These are phyloP conservation scores for Xanthoconium purpureum DNA, from an alignment of 768 basidiomycete genomes.

Conservation along the genomic window DNA sequence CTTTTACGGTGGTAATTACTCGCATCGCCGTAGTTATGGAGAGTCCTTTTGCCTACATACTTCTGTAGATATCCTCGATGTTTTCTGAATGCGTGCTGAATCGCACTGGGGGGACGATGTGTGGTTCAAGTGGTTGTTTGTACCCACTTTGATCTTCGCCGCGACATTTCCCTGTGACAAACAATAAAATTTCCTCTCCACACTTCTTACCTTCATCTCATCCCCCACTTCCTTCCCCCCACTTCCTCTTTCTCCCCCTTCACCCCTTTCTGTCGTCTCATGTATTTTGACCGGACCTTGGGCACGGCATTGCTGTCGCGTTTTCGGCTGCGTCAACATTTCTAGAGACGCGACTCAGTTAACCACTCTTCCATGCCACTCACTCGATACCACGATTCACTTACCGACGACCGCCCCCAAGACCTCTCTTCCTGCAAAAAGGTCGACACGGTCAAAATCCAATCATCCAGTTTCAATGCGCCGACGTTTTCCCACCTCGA, in stretches of 20 bases:
- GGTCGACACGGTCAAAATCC: neutral
- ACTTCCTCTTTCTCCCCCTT: neutral
- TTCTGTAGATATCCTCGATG: neutral
- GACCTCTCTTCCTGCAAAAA: neutral
- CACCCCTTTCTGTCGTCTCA: neutral
- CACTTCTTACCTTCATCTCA: neutral
- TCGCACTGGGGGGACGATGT: no score
- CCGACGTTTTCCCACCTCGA: neutral
- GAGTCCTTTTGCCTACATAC: neutral
- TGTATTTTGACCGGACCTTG: neutral
- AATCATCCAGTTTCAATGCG: neutral
- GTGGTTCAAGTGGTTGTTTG: conserved; percentile 6
- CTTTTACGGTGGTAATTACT: neutral
- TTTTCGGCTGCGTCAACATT: no score
- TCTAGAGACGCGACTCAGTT: neutral
- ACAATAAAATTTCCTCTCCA: conserved; percentile 1
- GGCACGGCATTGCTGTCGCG: neutral
- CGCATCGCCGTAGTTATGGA: neutral
- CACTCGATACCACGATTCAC: neutral
- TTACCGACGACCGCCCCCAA: neutral
- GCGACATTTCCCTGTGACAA: conserved; percentile 7
- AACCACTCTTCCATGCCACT: conserved; percentile 1
- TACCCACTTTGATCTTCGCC: conserved; percentile 10
- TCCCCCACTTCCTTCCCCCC: neutral
- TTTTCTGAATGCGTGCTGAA: neutral